These are phyloP conservation scores for Penicillium sp. DNA, from an alignment of 2,329 filamentous ascomycete species.

Conservation along the genomic window DNA sequence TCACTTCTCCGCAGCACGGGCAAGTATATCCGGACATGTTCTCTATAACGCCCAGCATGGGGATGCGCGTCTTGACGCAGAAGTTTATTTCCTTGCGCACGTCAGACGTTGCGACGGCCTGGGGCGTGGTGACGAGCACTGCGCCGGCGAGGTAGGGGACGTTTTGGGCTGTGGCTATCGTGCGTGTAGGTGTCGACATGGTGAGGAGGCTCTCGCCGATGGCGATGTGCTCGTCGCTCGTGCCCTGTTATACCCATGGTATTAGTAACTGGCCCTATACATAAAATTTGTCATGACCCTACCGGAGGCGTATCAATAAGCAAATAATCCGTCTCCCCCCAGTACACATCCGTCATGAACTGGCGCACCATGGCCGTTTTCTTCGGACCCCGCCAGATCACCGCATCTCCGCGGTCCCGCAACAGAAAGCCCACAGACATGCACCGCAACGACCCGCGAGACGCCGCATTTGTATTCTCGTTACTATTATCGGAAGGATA, in stretches of 20 bases:
- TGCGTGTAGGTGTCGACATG: slow-evolving; percentile 29
- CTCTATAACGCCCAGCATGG: slow-evolving; percentile 83
- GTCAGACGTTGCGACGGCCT: slow-evolving; percentile 88
- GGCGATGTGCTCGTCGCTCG: slow-evolving; percentile 91
- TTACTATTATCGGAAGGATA: slow-evolving; percentile 53
- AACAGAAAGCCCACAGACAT: slow-evolving; percentile 95
- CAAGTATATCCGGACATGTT: slow-evolving; percentile 69
- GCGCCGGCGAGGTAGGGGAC: slow-evolving; percentile 72
- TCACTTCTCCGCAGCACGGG: slow-evolving; percentile 72
- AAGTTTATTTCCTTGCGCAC: slow-evolving; percentile 95
- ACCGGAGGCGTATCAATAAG: slow-evolving; percentile 91
- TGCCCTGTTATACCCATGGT: not conserved
- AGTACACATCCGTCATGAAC: slow-evolving; percentile 86
- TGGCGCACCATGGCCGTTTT: slow-evolving; percentile 99
- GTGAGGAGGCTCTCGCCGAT: slow-evolving; percentile 77
- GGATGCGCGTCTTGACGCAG: slow-evolving; percentile 76
- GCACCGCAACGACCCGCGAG: slow-evolving; percentile 51
- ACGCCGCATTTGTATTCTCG: slow-evolving; percentile 17
- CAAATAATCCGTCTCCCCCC: slow-evolving; percentile 82
- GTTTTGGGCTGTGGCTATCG: slow-evolving; percentile 16
- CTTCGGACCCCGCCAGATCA: slow-evolving; percentile 96
- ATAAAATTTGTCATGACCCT: not conserved
- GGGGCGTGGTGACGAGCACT: slow-evolving; percentile 92
- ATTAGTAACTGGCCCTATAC: too few relatives aligned
- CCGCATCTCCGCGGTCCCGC: slow-evolving; percentile 76